Base-by-base conservation (phyloP, 1,139 yeast genomes). In the Lizanozyma gosingica region DNA sequence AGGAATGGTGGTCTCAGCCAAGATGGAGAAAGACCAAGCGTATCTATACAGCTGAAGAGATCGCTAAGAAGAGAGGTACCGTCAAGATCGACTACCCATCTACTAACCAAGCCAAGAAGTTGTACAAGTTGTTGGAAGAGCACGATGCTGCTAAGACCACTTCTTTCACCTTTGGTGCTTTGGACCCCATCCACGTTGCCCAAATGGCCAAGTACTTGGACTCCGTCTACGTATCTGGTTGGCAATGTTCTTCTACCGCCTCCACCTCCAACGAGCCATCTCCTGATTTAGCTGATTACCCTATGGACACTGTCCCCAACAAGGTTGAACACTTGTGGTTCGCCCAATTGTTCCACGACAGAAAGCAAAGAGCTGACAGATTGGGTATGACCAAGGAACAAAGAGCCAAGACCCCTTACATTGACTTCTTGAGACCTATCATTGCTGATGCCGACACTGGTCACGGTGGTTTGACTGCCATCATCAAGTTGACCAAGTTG, bases 361-460 rank as follows among this genome's bases (percentile, higher is more conserved):
- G 96, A 67, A 90, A 90, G 69, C 97, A 90, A 71, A 78, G 86
- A 56, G 94, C 86, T 59, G 95, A 83, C 53, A 78, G 97, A 56
- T 68, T 83, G 50, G 64, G 71, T 39, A 48, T 78, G 48, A 56
- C 92, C 37, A 68, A 69, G 50, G 73, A 63, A 40, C 77, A 83
- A 65, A 77, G 95, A 54, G 78, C 81, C 27, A 74, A 78, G 56
- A 57, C 70, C 42, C 77, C 76, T 34, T 74, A 76, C 59, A 82
- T 71, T 44, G 97, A 90, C 70, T 90, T 85, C 66, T 68, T 90
- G 62, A 78, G 97, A 57, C 98, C 98, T 42, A 86, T 90, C 55
- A 77, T 90, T 55, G 97, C 97, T 42, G 98, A 90, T 62, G 98
- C 94, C 50, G 98, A 90, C 65, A 92, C 97, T 47, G 98, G 98